phyloP scores from a whole-genome alignment of 1,284 basidiomycete genomes.

The Leccinum angustisporum region DNA sequence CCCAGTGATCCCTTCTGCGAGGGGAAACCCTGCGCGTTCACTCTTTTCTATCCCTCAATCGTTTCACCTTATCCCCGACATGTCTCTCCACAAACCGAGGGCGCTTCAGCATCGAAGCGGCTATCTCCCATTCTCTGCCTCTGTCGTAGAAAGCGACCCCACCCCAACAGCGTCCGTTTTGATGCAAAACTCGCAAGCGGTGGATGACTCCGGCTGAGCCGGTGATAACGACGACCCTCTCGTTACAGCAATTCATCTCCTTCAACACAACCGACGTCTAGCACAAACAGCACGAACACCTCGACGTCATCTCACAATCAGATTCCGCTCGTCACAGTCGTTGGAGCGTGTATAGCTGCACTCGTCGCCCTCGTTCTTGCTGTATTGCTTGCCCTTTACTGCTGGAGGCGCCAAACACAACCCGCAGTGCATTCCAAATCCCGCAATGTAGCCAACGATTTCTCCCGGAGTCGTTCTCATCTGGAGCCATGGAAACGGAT shows the following conservation, averaged over 20 bases:
- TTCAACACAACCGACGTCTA: conserved; percentile 10
- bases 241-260: conserved; percentile 8
- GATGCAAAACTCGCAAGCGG: conserved; percentile 20
- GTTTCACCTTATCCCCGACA: conserved; percentile 1
- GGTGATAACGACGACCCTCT: conserved; percentile 10
- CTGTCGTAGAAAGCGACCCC: conserved; percentile 23
- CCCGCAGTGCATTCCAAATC: conserved; percentile 11
- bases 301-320: conserved; percentile 6
- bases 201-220: not conserved
- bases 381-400: conserved; percentile 47
- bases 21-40: conserved; percentile 7
- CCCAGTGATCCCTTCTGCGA: conserved; percentile 25
- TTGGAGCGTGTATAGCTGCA: conserved; percentile 53
- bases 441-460: conserved; percentile 38
- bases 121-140: conserved; percentile 24
- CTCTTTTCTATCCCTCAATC: not conserved
- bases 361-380: conserved; percentile 45
- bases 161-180: conserved; percentile 28
- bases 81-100: conserved; percentile 14
- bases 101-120: conserved; percentile 16
- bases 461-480: conserved; percentile 42
- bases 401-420: conserved; percentile 46
- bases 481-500: conserved; percentile 48
- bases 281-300: not conserved
- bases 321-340: conserved; percentile 49